Evolutionary conservation across 2,329 filamentous ascomycete genomes (phyloP), one percentile per base, ranked within the genome.

Genomic region (Trichothecium sympodiale): DNA sequence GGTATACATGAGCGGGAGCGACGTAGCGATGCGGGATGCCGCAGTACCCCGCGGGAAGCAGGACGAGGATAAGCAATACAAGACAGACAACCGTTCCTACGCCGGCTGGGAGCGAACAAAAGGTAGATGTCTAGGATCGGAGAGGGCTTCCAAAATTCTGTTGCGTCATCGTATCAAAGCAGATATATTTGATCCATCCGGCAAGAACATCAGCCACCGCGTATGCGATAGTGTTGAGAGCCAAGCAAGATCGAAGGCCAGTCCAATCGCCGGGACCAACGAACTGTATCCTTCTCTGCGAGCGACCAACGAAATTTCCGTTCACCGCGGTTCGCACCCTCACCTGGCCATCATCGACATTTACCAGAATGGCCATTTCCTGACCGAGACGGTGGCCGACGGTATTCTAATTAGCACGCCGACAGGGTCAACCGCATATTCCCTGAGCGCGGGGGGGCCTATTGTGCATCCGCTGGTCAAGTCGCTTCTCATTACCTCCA

Each of bases 381-480:
- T 98, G 31, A 98, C 91, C 2, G 87, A 94, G 55, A 89, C 86
- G 1, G 88, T 94, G 10, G 89, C 88, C 1, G 91, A 98, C 55
- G 91, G 91, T 34, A 93, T 98, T 57, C 81, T 96, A 31, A 78
- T 96, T 39, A 87, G 83, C 43, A 95, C 89, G 0, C 91, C 91
- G 0, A 98, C 91, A 0, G 91, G 91, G 3, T 93, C 84, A 29
- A 98, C 91, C 1, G 91, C 91, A 1, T 98, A 98, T 63, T 91
- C 83, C 40, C 70, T 98, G n/a, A 91, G 83, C 44, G 83, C 82
- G 3, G 91, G 91, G 3, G 91, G 91, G 1, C 84, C 82, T 47
- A 96, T 98, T 46, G 83, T 96, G 29, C 91, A 98, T 55, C 91
- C 91, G 0, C 71, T 95, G 2, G 89, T 96, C 3, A 81, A 84